Evolutionary conservation across 2,329 filamentous ascomycete genomes (phyloP), one percentile per base, ranked within the genome.

Genomic region (Stagonosporopsis vannaccii): DNA sequence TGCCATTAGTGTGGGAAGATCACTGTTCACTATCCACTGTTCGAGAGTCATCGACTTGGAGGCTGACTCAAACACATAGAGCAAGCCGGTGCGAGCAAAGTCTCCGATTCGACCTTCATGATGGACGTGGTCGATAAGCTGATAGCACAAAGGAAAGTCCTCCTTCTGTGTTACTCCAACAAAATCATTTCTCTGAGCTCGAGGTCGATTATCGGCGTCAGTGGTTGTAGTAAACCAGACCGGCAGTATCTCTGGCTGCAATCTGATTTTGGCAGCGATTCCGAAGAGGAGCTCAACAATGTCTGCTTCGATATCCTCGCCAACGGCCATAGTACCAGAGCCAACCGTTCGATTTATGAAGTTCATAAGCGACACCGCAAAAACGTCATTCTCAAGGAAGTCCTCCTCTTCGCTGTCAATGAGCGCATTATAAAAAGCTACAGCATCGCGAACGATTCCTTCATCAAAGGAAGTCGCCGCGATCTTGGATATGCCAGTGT

Each of bases 371-470:
- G 91, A 94, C 55, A 88, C 86, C 2, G 95, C 92, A 74, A 99
- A 99, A 51, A 86, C 84, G 28, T 89, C 85, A 70, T 90, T 96
- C 71, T 96, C 91, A 43, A 97, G 86, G 70, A 98, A 96, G 32
- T 92, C 92, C 73, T 97, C 95, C 78, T 97, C 93, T 76, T 98
- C 95, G 74, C 92, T 95, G 77, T 99, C 95, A 68, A 98, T 91
- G 61, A 99, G 84, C 15, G 92, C 92, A 54, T 91, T 92, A 76
- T 97, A 97, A 72, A 97, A 88, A 36, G 89, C 82, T 33, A 97
- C 90, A 23, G 91, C 90, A 70, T 94, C 90, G 62, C 89, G 88
- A 65, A 98, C 89, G 70, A 97, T 89, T 71, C 87, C 89, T 68
- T 96, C 90, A 75, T 96, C 90, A 74, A 91, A 89, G 28, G 90